A percentile compares a stretch with the other conserved stretches of the same genome.
These are phyloP conservation scores for Suillus brevipes DNA, from an alignment of 768 basidiomycete genomes.

Conservation along the genomic window DNA sequence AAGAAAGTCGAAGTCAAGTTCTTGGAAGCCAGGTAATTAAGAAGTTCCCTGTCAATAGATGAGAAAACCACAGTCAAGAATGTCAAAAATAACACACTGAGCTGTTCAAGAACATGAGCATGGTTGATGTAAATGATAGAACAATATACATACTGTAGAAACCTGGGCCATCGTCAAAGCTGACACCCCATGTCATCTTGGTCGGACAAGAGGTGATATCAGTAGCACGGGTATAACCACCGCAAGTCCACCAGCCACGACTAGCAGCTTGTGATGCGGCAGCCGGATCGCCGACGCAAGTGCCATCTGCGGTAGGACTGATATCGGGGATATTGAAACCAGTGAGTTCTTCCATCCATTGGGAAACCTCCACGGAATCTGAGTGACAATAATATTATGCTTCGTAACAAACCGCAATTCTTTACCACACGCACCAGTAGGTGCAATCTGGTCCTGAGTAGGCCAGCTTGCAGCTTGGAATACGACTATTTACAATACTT, in stretches of 20 bases:
- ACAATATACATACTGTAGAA: slow-evolving; percentile 62
- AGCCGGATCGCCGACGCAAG: slow-evolving; percentile 59
- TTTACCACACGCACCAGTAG: slow-evolving; percentile 47
- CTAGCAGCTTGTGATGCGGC: slow-evolving; percentile 56
- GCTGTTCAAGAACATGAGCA: slow-evolving; percentile 36
- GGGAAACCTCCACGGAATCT: slow-evolving; percentile 62
- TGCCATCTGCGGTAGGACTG: slow-evolving; percentile 63
- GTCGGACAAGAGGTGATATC: slow-evolving; percentile 71
- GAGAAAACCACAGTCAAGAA: slow-evolving; percentile 6
- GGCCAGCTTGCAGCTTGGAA: slow-evolving; percentile 59
- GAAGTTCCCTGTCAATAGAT: slow-evolving; percentile 48
- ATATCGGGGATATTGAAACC: slow-evolving; percentile 68
- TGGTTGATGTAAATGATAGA: neutral
- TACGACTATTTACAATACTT: slow-evolving; percentile 39
- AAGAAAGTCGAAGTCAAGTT: slow-evolving; percentile 85
- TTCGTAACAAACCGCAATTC: neutral
- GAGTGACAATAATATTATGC: slow-evolving; percentile 1
- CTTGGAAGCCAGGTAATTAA: slow-evolving; percentile 68
- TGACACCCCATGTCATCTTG: slow-evolving; percentile 76
- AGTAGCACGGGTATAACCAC: slow-evolving; percentile 57
- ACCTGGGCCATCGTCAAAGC: slow-evolving; percentile 87
- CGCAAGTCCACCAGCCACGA: slow-evolving; percentile 92
- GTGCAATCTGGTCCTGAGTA: slow-evolving; percentile 55
- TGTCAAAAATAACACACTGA: slow-evolving; percentile 40
- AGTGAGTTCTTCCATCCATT: slow-evolving; percentile 78